Base-by-base conservation (phyloP, 2,329 filamentous ascomycete species). In the Aspergillus niger region DNA sequence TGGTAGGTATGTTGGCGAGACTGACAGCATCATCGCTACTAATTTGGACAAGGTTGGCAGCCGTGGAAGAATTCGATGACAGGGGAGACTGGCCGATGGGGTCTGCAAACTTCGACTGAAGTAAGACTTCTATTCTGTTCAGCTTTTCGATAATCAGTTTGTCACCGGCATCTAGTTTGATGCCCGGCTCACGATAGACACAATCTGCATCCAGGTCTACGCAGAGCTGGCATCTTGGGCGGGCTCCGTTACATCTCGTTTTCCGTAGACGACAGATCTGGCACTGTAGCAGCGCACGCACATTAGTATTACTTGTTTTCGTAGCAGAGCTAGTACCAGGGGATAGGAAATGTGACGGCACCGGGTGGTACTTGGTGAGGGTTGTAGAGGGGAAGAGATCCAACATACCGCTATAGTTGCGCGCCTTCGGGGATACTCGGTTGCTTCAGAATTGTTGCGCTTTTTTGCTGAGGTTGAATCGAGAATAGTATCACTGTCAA, bases 131-230 rank as follows among this genome's bases (percentile, higher is more conserved):
- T 69, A 95, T 93, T 56, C 89, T 87, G 68, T 84, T 86, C 38
- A 95, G 81, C 58, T 89, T 88, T 72, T 94, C 91, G 39, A 95
- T 79, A 63, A 95, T 95, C 59, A 95, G 81, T 78, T 93, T 94
- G 80, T 94, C 91, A 65, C 91, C 91, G 38, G 91, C 90, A 73
- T 95, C 91, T 8, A 95, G 85, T 77, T 95, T 95, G 80, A 94
- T 91, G 2, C 91, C 91, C 6, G 91, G 91, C 73, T 95, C 91
- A 64, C 91, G 86, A 75, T 95, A 95, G 65, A 93, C 84, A 75
- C 91, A 95, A 64, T 94, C 90, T 48, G 90, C 91, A 57, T 91
- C 90, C 43, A 94, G 81, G 73, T 94, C 91, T 8, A 89, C 87
- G 77, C 91, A 95, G 38, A 95, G 86, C 75, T 91, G 90, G 79